These are phyloP conservation scores for Coniferiporia sulphurascens DNA, from an alignment of 1,284 basidiomycete genomes.

Conservation along the genomic window DNA sequence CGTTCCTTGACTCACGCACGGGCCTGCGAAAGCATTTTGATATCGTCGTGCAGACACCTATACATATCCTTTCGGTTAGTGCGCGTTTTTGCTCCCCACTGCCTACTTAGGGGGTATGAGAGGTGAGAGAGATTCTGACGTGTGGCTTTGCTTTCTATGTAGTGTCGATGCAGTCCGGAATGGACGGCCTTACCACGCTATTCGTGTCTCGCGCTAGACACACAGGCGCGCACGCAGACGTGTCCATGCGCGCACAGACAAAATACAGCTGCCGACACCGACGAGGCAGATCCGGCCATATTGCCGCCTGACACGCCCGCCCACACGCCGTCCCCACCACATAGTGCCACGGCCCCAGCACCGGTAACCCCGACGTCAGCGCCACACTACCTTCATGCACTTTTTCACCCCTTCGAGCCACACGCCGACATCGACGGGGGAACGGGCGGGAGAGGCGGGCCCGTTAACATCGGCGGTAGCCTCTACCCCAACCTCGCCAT, in stretches of 20 bases:
- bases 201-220: conserved; percentile 39
- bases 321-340: not conserved
- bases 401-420: conserved; percentile 2
- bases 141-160: not conserved
- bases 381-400: not conserved
- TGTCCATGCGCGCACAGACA: conserved; percentile 40
- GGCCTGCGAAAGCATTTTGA: conserved; percentile 82
- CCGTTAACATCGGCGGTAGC: not conserved
- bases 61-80: conserved; percentile 76
- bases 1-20: conserved; percentile 57
- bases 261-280: not conserved
- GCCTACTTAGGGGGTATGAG: not conserved
- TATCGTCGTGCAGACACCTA: conserved; percentile 83
- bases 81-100: not conserved
- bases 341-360: not conserved
- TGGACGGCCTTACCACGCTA: conserved; percentile 75
- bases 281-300: conserved; percentile 5
- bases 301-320: not conserved
- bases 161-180: conserved; percentile 79
- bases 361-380: not conserved
- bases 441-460: too few species aligned
- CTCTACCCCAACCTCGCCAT: not conserved
- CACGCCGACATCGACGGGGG: not conserved
- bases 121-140: not conserved
- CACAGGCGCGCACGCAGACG: conserved; percentile 28